A percentile compares a stretch with the other conserved stretches of the same genome.
Conservation (phyloP, 164 flowering plant genomes). For the Vitis rotundifolia region DNA sequence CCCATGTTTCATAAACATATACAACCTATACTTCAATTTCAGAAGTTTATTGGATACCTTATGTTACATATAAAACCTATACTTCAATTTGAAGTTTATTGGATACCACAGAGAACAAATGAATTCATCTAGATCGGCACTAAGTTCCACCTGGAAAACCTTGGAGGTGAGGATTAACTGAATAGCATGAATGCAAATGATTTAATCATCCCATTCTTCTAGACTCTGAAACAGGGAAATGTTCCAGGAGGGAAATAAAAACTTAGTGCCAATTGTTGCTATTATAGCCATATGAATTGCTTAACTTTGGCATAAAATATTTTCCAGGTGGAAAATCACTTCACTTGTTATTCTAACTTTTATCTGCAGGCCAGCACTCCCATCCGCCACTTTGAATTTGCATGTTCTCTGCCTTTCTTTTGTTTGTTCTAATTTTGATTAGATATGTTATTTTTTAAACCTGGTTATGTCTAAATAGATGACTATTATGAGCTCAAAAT, state of each 20-base stretch:
- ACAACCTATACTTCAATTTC: no score
- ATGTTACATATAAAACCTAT: neutral
- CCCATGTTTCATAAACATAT: no score
- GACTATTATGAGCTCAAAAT: neutral
- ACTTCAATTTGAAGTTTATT: neutral
- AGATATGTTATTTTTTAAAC: neutral
- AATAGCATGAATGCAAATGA: neutral
- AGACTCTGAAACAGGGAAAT: neutral
- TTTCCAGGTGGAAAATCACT: no score
- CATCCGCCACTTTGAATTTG: neutral
- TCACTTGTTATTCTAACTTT: neutral
- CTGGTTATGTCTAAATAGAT: neutral
- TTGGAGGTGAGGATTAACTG: neutral
- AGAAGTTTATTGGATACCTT: no score
- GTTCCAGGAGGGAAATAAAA: neutral
- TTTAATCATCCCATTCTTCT: neutral
- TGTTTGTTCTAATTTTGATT: no score
- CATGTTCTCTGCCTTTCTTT: no score
- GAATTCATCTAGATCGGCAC: neutral
- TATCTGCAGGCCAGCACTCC: neutral
- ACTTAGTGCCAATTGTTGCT: neutral
- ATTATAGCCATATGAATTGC: neutral
- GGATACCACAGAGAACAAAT: neutral
- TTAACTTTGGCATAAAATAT: neutral
- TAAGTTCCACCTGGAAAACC: neutral